Evolutionary conservation across 75 land plant species (phyloP), one percentile per base, ranked within the genome.

Genomic region (Cunninghamia lanceolata): DNA sequence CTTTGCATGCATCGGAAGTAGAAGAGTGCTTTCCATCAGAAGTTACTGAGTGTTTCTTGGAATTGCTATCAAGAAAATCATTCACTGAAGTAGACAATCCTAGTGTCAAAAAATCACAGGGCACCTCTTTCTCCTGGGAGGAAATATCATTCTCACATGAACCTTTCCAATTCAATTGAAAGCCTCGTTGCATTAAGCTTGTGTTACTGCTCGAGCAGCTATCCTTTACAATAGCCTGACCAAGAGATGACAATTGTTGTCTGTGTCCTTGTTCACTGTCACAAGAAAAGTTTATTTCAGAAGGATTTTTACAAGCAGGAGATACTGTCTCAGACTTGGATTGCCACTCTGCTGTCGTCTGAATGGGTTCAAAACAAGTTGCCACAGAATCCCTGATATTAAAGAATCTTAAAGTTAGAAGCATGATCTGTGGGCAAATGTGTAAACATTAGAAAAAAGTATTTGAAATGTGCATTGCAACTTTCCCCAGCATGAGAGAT

Each of bases 11-110:
- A 54, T 83, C 84, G 35, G 84, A 83, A 83, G 39, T 53, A 53
- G 84, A 32, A 53, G 66, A 83, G 63, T 83, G 35, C 21, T 83
- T 83, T 83, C 84, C 84, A 53, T 83, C 84, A 83, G 39, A 83
- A 50, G 28, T 53, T 17, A 34, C 39, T 13, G 39, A 36, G 21
- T 83, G 84, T 53, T 53, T 39, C 66, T 54, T 83, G 56, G 9
- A 21, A 52, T 53, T 83, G 21, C 63, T 30, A 54, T 54, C 38
- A 2, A 36, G 32, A 52, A 2, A 32, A 53, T 16, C 66, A 83
- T 36, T 83, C 32, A 53, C 36, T 19, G 84, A 53, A 83, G 84
- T 50, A 46, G 47, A 83, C 54, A 83, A 83, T 6, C 84, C 84
- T 54, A 83, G 84, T 52, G 40, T 32, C 63, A 83, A 83, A 83